Evolutionary conservation across 1,284 basidiomycete species (phyloP).

Genomic region (Farysia itapuensis): DNA sequence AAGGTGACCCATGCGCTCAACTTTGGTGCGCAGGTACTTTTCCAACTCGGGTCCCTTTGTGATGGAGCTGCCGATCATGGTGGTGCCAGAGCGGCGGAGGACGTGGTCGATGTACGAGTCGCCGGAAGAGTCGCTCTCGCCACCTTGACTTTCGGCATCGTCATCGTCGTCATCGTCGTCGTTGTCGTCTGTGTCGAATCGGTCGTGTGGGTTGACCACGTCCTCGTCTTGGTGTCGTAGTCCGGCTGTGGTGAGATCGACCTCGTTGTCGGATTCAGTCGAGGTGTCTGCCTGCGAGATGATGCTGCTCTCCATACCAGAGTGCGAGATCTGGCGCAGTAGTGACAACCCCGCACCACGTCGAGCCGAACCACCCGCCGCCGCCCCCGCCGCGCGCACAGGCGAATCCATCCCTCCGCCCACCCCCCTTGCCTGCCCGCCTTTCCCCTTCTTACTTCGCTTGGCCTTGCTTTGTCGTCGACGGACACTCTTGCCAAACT

Average conservation of each 20-base stretch:
- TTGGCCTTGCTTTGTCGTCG: background rate
- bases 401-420: background rate
- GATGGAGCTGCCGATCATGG: constrained; percentile 78
- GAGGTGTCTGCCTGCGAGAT: constrained; percentile 29
- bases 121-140: constrained; percentile 13
- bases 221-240: constrained; percentile 18
- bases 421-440: background rate
- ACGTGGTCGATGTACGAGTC: constrained; percentile 58
- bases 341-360: constrained; percentile 7
- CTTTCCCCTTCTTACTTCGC: constrained; percentile 4
- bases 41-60: constrained; percentile 86
- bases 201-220: constrained; percentile 6
- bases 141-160: constrained; percentile 12
- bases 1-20: constrained; percentile 94
- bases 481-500: constrained; percentile 15
- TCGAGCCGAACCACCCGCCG: background rate
- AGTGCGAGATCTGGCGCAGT: constrained; percentile 6
- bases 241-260: constrained; percentile 12
- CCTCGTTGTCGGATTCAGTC: constrained; percentile 3
- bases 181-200: constrained; percentile 6
- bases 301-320: constrained; percentile 16
- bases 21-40: constrained; percentile 92
- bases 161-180: constrained; percentile 13
- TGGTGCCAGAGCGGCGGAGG: constrained; percentile 70
- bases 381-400: background rate